Evolutionary conservation across 495 filamentous ascomycete species (phyloP), one percentile per base, ranked within the genome.

Genomic region (Glarea lozoyensis): DNA sequence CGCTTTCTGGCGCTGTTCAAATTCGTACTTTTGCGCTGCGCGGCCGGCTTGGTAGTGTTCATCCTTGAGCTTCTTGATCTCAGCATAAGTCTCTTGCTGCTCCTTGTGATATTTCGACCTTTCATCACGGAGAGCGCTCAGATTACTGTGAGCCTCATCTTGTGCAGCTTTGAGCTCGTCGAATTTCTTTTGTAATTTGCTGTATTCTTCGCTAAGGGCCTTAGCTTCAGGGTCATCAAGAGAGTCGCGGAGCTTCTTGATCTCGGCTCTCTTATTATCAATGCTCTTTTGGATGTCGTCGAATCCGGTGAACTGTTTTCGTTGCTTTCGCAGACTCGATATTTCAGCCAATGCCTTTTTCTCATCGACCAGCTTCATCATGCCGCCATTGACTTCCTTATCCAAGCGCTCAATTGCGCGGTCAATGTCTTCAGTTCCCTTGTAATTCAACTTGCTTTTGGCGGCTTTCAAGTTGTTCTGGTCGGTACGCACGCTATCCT

Each of bases 351-450:
- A 69, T 4, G 88, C 84, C 73, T 94, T 96, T 73, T 86, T 90
- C 76, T 97, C 93, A 47, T 97, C 92, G 3, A 96, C 93, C 42
- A 99, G 62, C 55, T 86, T 92, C 81, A 97, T 84, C 49, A 72
- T 83, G 34, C 89, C 87, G 37, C 77, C 73, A 60, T 92, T 84
- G 44, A 96, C 88, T 43, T 86, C 73, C 62, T 79, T 79, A 42
- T 95, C 86, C 35, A 95, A 78, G 12, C 68, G 69, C 22, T 76
- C 68, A 50, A 99, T 89, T 60, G 87, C 77, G 16, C 68, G 69
- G 60, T 97, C 88, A 37, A 97, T 65, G 30, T 97, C 92, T 25
- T 90, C 89, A 39, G 83, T 76, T 47, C 66, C 84, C 75, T 88
- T 94, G 75, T 82, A 97, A 17, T 73, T 63, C 42, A 94, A 74